Evolutionary conservation across 1,284 basidiomycete genomes (phyloP).

Genomic region (Ustilago tritici): DNA sequence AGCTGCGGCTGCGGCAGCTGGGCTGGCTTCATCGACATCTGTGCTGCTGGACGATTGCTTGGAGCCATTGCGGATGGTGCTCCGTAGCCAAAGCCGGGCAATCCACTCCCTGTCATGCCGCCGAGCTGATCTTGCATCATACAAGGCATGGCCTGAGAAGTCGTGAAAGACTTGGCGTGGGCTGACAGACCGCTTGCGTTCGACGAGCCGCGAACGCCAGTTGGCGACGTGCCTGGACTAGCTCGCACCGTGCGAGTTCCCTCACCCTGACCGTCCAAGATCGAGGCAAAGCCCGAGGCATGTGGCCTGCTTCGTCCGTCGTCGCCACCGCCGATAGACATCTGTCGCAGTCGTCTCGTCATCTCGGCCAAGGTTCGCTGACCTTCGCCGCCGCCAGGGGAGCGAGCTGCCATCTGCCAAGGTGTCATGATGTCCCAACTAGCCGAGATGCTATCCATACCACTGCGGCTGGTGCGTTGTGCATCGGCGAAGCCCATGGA

Average conservation of each 20-base stretch:
- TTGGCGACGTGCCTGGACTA: slow-evolving; percentile 47
- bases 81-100: slow-evolving; percentile 13
- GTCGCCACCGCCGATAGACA: slow-evolving; percentile 40
- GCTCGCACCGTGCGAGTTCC: slow-evolving; percentile 45
- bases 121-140: slow-evolving; percentile 15
- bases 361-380: slow-evolving; percentile 41
- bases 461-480: slow-evolving; percentile 12
- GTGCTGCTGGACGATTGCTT: slow-evolving; percentile 13
- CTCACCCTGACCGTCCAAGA: slow-evolving; percentile 36
- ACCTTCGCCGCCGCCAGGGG: slow-evolving; percentile 21
- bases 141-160: slow-evolving; percentile 20
- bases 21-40: slow-evolving; percentile 10
- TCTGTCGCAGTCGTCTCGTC: slow-evolving; percentile 43
- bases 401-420: slow-evolving; percentile 30
- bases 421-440: slow-evolving; percentile 50
- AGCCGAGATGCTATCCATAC: slow-evolving; percentile 43
- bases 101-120: not conserved
- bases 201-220: slow-evolving; percentile 13
- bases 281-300: slow-evolving; percentile 8
- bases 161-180: slow-evolving; percentile 38
- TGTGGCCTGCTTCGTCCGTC: slow-evolving; percentile 5
- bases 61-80: slow-evolving; percentile 4
- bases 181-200: slow-evolving; percentile 29
- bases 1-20: slow-evolving; percentile 19
- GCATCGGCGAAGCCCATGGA: slow-evolving; percentile 22